Base-by-base conservation (phyloP, 148 eudicot species). In the Chenopodium suecicum region DNA sequence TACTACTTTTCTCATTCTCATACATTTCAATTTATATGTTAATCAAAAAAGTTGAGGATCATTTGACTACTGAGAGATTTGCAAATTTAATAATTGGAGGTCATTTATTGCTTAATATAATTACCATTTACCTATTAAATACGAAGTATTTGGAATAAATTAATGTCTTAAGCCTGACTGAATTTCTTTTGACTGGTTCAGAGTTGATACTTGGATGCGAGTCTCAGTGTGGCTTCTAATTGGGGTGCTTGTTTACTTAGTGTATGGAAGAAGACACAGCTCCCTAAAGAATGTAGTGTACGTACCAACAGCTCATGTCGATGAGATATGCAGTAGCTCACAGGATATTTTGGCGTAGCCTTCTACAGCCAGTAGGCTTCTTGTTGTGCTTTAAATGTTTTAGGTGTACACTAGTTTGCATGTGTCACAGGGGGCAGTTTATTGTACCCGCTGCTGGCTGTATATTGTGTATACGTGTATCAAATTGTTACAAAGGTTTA, bases 181-280 rank as follows among this genome's bases (percentile, higher is more conserved):
- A 27, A 50, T 74, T 23, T 16, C 29, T 41, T 50, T 81, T 73
- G 54, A 46, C 32, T 74, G 72, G 22, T 70, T 73, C 88, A 91
- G 94, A 50, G 31, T 52, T 19, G 78, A 84, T 74, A 91, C 94
- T 12, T 92, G 95, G 95, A 89, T 86, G 78, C 86, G 93, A 20
- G 93, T 88, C 44, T 85, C 90, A 1, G 82, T 89, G 68, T 92
- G 95, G 95, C 88, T 92, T 67, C 76, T 58, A 4, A 79, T 85
- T 20, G 95, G 95, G 63, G 87, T 76, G 64, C 29, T 92, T 16
- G 81, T 92, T 1, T 92, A 92, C 85, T 31, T 85, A 48, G 83
- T 89, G 32, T 92, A 92, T 54, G 95, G 95, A 4, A 81, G 90
- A 72, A 88, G 77, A 34, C 91, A 89, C 80, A 92, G 95, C 82